A percentile compares a stretch with the other conserved stretches of the same genome.
Evolutionary conservation across 164 flowering plant species (phyloP).

Genomic region (Dillenia turbinata): DNA sequence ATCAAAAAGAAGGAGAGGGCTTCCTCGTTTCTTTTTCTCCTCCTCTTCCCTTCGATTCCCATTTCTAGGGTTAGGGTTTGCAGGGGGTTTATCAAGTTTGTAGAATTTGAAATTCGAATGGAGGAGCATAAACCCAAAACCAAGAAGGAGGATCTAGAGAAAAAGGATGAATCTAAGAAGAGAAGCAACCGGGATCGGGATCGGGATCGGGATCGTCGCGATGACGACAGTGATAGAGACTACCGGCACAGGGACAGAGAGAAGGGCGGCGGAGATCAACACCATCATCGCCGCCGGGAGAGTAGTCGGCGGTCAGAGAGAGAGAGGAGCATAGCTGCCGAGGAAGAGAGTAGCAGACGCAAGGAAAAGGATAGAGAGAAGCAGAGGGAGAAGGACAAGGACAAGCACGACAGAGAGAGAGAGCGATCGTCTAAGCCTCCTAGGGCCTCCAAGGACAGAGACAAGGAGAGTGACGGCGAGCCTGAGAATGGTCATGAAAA

Average conservation of each 20-base stretch:
- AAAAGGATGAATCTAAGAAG: conserved; percentile 34
- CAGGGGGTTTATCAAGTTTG: too few species aligned
- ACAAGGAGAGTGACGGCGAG: conserved; percentile 14
- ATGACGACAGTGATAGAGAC: conserved; percentile 24
- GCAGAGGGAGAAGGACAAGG: conserved; percentile 18
- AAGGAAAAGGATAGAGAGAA: conserved; percentile 18
- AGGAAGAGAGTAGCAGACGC: conserved; percentile 10
- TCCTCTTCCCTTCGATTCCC: too few species aligned
- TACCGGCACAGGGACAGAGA: conserved; percentile 28
- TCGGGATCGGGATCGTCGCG: conserved; percentile 7
- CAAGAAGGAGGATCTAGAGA: conserved; percentile 41
- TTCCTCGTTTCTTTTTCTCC: too few species aligned
- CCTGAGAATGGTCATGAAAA: conserved; percentile 3
- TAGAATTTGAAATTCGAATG: conserved; percentile 16
- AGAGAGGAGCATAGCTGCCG: conserved; percentile 28
- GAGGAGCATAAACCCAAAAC: conserved; percentile 55
- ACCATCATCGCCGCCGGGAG: conserved; percentile 23
- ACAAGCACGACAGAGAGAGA: conserved; percentile 2
- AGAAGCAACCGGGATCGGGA: conserved; percentile 36
- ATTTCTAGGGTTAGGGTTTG: too few species aligned
- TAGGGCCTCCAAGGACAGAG: conserved; percentile 3
- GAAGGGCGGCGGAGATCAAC: conserved; percentile 18
- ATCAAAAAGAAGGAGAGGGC: too few species aligned
- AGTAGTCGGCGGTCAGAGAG: conserved; percentile 23
- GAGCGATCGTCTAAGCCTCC: neutral